These are phyloP conservation scores for Penicillium oxalicum DNA, from an alignment of 2,329 filamentous ascomycete genomes.

Conservation along the genomic window DNA sequence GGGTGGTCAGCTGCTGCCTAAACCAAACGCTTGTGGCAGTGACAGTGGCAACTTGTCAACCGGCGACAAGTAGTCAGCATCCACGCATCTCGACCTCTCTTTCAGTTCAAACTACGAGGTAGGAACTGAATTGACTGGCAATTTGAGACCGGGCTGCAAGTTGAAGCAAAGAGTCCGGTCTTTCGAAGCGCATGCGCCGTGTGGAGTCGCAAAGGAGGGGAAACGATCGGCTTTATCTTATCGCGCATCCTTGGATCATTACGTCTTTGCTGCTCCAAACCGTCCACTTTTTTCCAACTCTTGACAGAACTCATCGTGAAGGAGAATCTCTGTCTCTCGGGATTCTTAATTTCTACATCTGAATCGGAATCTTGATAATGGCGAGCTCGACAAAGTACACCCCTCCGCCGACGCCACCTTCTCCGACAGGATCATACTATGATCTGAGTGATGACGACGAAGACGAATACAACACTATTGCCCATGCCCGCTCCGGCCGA, in stretches of 20 bases:
- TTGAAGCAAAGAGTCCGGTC: too few species aligned
- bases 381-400: conserved; percentile 31
- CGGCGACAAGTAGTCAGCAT: too few species aligned
- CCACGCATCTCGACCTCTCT: not conserved
- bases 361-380: conserved; percentile 17
- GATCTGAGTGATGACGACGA: conserved; percentile 96
- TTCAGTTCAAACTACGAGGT: too few species aligned
- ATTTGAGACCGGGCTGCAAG: too few species aligned
- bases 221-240: conserved; percentile 13
- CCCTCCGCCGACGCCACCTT: conserved; percentile 48
- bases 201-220: conserved; percentile 2
- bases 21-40: too few species aligned
- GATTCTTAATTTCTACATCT: too few species aligned
- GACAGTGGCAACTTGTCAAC: not conserved
- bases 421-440: conserved; percentile 84
- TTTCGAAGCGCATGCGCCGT: too few species aligned
- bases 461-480: conserved; percentile 85
- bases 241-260: conserved; percentile 20
- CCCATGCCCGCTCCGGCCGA: conserved; percentile 66
- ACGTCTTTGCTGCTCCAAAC: conserved; percentile 13
- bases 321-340: too few species aligned
- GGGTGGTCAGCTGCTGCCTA: too few species aligned
- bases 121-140: too few species aligned
- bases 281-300: conserved; percentile 1
- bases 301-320: not conserved